Evolutionary conservation across 805 yeast species (phyloP), one percentile per base, ranked within the genome.

Genomic region (Torulaspora microellipsoides): DNA sequence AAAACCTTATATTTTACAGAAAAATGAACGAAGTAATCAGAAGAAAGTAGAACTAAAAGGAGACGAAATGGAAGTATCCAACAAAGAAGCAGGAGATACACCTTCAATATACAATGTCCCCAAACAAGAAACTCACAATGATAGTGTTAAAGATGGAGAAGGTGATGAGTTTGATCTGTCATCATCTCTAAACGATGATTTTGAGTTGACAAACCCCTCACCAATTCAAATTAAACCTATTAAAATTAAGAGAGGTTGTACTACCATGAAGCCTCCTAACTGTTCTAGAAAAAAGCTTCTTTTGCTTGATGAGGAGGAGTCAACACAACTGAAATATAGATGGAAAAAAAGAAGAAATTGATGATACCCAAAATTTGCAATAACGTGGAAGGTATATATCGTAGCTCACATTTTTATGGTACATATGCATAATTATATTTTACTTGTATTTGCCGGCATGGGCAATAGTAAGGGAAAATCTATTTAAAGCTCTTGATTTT

Each of bases 401-500:
- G 30, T 12, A 34, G 14, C 23, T 34, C n/a, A 20, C 20, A 27
- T 34, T 17, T 34, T 34, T 12, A 12, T 23, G 30, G 14, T 34
- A 34, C 29, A 34, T 34, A 34, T 20, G 25, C 14, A 11, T 34
- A 34, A 23, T 34, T 15, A 34, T 34, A 34, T 27, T 28, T 34
- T 34, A 34, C 27, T 23, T 23, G 14, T 34, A 34, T 17, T 34
- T 34, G 25, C 25, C 25, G 25, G 25, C 15, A 23, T 8, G 8
- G 25, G 25, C 15, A 23, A 20, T 11, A 31, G 12, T 23, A 17
- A 11, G 27, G 29, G 9, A 34, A 23, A 28, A n/a, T 11, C 31
- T 27, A 37, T 15, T 36, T 32, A n/a, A 37, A 34, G 11, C 23
- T 40, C 27, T 56, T 55, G 20, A 83, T 67, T 51, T 77, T 84